A percentile compares a stretch with the other conserved stretches of the same genome.
These are phyloP conservation scores for Colletotrichum lini DNA, from an alignment of 2,329 filamentous ascomycete species.

Conservation along the genomic window DNA sequence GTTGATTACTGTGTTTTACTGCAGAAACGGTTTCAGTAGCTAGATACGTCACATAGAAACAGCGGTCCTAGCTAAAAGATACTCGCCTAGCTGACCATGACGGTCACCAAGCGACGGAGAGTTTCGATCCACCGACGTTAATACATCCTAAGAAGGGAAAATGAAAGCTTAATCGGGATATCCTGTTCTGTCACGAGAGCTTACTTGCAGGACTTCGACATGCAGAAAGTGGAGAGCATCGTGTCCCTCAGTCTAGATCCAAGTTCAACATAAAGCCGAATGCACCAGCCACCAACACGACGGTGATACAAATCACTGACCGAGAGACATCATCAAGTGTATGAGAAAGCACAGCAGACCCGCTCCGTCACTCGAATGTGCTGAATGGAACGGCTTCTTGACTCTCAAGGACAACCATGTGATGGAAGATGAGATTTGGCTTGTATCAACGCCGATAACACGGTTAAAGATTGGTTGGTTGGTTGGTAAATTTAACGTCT, in stretches of 20 bases:
- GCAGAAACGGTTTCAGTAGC: no score
- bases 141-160: no score
- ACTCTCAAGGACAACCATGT: background rate
- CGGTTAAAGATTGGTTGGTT: no score
- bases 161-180: no score
- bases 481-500: no score
- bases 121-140: no score
- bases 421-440: background rate
- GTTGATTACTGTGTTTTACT: no score
- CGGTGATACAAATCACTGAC: background rate
- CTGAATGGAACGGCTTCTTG: background rate
- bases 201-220: background rate
- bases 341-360: background rate
- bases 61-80: no score
- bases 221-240: background rate
- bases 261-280: background rate
- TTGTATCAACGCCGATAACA: background rate
- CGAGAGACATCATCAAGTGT: background rate
- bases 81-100: no score
- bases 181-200: background rate
- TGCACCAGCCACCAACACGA: background rate
- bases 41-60: no score
- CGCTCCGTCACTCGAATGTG: background rate
- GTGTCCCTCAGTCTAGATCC: background rate
- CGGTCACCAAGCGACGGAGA: no score